These are phyloP conservation scores for Hygrophorus russula DNA, from an alignment of 768 basidiomycete genomes.

Conservation along the genomic window DNA sequence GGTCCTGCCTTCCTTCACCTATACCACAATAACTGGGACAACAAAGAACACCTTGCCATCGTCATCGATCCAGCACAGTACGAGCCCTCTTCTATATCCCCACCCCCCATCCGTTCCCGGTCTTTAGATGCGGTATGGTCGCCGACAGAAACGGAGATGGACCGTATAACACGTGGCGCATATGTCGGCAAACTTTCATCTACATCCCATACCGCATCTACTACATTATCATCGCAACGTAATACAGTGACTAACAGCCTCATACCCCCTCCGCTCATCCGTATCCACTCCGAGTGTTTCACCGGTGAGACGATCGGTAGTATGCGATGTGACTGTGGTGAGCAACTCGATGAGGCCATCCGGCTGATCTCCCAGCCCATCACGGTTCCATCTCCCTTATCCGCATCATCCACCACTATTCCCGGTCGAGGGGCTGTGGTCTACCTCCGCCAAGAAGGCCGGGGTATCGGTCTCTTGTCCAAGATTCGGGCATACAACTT, in stretches of 20 bases:
- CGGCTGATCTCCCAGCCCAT: slow-evolving; percentile 73
- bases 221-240: slow-evolving; percentile 17
- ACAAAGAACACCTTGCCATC: slow-evolving; percentile 92
- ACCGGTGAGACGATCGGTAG: slow-evolving; percentile 97
- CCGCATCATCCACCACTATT: slow-evolving; percentile 27
- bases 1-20: slow-evolving; percentile 89
- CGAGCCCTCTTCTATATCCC: slow-evolving; percentile 24
- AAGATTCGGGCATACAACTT: slow-evolving; percentile 97
- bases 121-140: slow-evolving; percentile 80
- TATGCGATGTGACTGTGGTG: slow-evolving; percentile 98
- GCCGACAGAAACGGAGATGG: slow-evolving; percentile 82
- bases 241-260: slow-evolving; percentile 12
- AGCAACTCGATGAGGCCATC: slow-evolving; percentile 97
- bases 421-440: slow-evolving; percentile 88
- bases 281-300: slow-evolving; percentile 98
- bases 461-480: slow-evolving; percentile 93
- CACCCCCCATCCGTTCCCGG: slow-evolving; percentile 63
- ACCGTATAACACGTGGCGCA: slow-evolving; percentile 87
- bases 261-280: slow-evolving; percentile 71
- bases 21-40: slow-evolving; percentile 88
- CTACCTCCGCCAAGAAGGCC: slow-evolving; percentile 94
- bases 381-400: slow-evolving; percentile 26
- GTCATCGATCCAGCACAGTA: slow-evolving; percentile 86
- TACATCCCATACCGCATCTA: slow-evolving; percentile 33
- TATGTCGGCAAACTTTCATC: slow-evolving; percentile 79